Evolutionary conservation across 306 rosid genomes (phyloP).

Genomic region (Dalbergia cochinchinensis): DNA sequence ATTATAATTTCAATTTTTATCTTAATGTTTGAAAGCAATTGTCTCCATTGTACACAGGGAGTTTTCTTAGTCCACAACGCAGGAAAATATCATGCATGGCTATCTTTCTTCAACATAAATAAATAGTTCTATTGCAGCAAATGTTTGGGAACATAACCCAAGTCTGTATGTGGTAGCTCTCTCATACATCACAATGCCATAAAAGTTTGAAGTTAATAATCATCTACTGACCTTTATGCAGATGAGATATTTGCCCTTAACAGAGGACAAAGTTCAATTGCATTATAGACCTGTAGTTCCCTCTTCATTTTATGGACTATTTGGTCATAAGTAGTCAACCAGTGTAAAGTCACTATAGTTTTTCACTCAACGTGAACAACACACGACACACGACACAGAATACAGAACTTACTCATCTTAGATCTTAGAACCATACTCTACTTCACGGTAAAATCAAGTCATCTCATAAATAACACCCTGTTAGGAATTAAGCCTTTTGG

Average conservation of each 20-base stretch:
- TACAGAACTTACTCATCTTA: background rate
- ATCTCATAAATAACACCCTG: background rate
- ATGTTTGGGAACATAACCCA: background rate
- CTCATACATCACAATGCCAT: background rate
- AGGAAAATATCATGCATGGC: conserved; percentile 5
- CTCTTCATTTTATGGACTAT: background rate
- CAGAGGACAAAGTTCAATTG: background rate
- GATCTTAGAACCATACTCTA: background rate
- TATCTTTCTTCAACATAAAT: conserved; percentile 17
- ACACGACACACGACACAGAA: background rate
- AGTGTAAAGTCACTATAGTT: background rate
- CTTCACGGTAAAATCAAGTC: conserved; percentile 2
- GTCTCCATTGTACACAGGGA: background rate
- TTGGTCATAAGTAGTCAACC: background rate
- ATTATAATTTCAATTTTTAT: conserved; percentile 13
- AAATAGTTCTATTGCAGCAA: background rate
- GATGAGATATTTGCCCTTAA: background rate
- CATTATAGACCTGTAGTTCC: background rate
- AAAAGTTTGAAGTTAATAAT: background rate
- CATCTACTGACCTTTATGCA: background rate
- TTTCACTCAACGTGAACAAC: conserved; percentile 5
- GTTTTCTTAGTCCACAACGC: conserved; percentile 31
- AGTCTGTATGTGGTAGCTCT: background rate
- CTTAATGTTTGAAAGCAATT: conserved; percentile 11
- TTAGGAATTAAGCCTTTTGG: background rate